Percentiles rank a stretch among this genome's conserved stretches.
Conservation (phyloP, 768 basidiomycete species). For the Polyporus arcularius region DNA sequence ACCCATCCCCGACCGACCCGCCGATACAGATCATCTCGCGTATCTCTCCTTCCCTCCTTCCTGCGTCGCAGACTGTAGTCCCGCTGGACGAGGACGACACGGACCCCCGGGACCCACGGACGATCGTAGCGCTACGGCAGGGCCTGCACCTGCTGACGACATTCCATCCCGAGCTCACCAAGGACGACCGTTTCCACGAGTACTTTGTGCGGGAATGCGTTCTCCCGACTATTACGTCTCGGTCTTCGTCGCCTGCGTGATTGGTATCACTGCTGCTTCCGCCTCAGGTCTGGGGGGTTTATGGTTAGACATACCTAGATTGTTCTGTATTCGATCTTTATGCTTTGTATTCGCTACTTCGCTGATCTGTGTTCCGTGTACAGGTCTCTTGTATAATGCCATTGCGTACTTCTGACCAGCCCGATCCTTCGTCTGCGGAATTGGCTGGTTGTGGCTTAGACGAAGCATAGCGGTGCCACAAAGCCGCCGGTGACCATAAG, state of each 20-base stretch:
- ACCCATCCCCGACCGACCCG: conserved; percentile 46
- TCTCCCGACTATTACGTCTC: conserved; percentile 17
- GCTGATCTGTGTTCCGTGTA: no score
- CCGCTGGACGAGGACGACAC: conserved; percentile 44
- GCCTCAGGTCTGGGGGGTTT: neutral
- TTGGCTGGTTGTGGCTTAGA: no score
- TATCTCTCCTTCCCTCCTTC: conserved; percentile 55
- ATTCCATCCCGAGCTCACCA: conserved; percentile 93
- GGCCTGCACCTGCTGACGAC: conserved; percentile 84
- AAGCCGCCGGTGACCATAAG: neutral
- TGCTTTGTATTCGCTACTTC: neutral
- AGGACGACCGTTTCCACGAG: conserved; percentile 87
- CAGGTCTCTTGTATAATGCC: conserved; percentile 27
- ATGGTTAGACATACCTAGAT: neutral
- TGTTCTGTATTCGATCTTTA: neutral
- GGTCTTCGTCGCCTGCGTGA: conserved; percentile 13
- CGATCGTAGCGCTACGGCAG: conserved; percentile 83
- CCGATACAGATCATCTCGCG: conserved; percentile 73
- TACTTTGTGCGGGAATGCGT: conserved; percentile 85
- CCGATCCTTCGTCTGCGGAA: no score
- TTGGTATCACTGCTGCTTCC: neutral
- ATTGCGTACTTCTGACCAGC: no score
- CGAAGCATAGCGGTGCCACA: neutral
- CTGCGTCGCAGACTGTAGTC: conserved; percentile 39
- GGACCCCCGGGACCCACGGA: conserved; percentile 57